Percentiles rank a stretch among this genome's conserved stretches.
phyloP scores from a whole-genome alignment of 148 eudicot genomes.

The Drosera capensis region DNA sequence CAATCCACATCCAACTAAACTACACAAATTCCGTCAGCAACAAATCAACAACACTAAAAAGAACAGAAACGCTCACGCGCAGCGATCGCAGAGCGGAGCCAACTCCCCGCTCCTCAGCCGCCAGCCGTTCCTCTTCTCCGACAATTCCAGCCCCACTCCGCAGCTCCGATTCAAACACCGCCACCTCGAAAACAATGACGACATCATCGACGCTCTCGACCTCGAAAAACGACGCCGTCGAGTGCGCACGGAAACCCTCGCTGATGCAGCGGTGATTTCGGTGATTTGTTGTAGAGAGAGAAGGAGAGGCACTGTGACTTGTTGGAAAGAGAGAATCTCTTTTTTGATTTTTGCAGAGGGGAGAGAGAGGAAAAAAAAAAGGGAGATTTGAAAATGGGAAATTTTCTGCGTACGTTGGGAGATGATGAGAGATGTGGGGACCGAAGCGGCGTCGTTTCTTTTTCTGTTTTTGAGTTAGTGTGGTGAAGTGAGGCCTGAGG shows the following conservation, averaged over 20 bases:
- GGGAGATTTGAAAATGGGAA: too few species aligned
- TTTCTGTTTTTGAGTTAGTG: too few species aligned
- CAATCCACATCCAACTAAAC: neutral
- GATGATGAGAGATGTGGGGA: too few species aligned
- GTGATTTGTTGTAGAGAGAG: too few species aligned
- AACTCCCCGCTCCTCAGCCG: constrained; percentile 40
- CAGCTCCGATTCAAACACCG: constrained; percentile 43
- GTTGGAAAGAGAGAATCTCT: neutral
- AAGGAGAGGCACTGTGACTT: neutral
- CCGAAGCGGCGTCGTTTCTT: too few species aligned
- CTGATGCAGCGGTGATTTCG: too few species aligned
- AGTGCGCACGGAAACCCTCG: too few species aligned
- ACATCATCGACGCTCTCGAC: constrained; percentile 2
- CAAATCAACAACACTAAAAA: neutral
- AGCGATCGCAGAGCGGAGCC: constrained; percentile 55
- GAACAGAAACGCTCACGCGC: constrained; percentile 28
- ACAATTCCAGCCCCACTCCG: constrained; percentile 24
- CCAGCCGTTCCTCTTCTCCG: constrained; percentile 44
- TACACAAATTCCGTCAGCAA: neutral
- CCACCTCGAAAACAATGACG: constrained; percentile 16
- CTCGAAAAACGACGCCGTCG: too few species aligned
- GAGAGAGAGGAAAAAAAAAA: neutral
- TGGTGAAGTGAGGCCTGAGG: too few species aligned
- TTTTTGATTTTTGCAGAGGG: neutral
- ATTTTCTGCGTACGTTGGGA: too few species aligned